Percentiles rank a stretch among this genome's conserved stretches.
Conservation (phyloP, 352 stramenopile genomes). For the Globisporangium heterothallicum region DNA sequence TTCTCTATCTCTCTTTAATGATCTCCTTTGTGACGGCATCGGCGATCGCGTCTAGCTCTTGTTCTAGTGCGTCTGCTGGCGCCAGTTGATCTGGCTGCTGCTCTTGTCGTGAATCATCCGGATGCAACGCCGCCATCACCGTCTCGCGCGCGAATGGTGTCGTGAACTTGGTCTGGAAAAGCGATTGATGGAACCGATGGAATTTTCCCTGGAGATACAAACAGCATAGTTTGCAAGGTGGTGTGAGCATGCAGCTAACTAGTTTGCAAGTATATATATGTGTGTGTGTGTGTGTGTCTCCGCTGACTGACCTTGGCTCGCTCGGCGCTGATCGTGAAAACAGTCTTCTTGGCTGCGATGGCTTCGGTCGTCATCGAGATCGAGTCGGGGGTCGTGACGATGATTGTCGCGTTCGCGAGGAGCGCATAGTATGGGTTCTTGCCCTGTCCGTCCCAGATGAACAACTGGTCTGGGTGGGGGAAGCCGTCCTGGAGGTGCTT, state of each 20-base stretch:
- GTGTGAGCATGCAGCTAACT: neutral
- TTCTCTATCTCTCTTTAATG: neutral
- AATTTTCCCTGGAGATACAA: conserved; percentile 42
- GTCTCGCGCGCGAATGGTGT: conserved; percentile 18
- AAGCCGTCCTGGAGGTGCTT: conserved; percentile 18
- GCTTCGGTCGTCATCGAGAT: conserved; percentile 82
- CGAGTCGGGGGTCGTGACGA: conserved; percentile 74
- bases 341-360: conserved; percentile 42
- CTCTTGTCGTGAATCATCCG: neutral
- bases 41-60: conserved; percentile 28
- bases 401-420: conserved; percentile 33
- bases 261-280: too few species aligned
- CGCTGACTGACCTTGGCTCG: conserved; percentile 38
- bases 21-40: conserved; percentile 13
- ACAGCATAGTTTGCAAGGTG: neutral
- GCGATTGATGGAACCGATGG: conserved; percentile 37
- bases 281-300: too few species aligned
- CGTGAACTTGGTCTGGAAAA: conserved; percentile 28
- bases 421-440: conserved; percentile 64
- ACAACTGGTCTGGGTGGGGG: conserved; percentile 21
- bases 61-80: conserved; percentile 25
- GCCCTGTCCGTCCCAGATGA: conserved; percentile 48
- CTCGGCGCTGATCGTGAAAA: conserved; percentile 44
- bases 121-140: conserved; percentile 7
- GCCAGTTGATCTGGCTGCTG: neutral